Base-by-base conservation (phyloP, 108 stramenopile species). In the Skeletonema grethae region DNA sequence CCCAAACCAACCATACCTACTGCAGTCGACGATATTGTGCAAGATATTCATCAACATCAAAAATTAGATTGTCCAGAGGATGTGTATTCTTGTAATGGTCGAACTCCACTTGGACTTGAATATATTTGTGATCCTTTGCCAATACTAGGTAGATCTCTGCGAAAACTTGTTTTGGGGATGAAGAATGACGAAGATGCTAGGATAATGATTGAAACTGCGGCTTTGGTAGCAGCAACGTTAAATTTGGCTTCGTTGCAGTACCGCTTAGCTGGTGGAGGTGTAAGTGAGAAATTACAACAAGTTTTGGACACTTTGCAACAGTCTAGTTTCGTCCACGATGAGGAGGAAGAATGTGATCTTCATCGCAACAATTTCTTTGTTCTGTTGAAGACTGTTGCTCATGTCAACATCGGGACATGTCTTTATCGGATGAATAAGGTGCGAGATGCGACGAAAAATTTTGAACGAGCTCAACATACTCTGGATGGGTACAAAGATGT, bases 51-150 rank as follows among this genome's bases (percentile, higher is more conserved):
- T 36, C 73, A 75, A 5, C 73, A 75, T 31, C 65, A 66, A 32
- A 75, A 75, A 50, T 50, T 75, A 32, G 73, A 75, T 57, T 75
- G 65, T 48, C 57, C 73, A 10, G 57, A 66, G 12, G 65, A 79
- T 18, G 57, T 79, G 12, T 73, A 79, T 57, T 79, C 78, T 16
- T 79, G 78, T 65, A 72, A 67, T 35, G 71, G 71, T 29, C 61
- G 56, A 13, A 79, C 78, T 48, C 78, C 78, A 0, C 34, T 79
- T 35, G 78, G 78, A 24, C 57, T 79, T 31, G 78, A 79, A 22
- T 79, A 79, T 38, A 67, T 79, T 45, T 72, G 66, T 43, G 78
- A 79, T 73, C 78, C 78, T 2, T 59, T 79, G 16, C 78, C 78
- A 13, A 63, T 72, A 12, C 64, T 79, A 31, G 65, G 78, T 2